Evolutionary conservation across 2,329 filamentous ascomycete genomes (phyloP).

Genomic region (Aspergillus versicolor): DNA sequence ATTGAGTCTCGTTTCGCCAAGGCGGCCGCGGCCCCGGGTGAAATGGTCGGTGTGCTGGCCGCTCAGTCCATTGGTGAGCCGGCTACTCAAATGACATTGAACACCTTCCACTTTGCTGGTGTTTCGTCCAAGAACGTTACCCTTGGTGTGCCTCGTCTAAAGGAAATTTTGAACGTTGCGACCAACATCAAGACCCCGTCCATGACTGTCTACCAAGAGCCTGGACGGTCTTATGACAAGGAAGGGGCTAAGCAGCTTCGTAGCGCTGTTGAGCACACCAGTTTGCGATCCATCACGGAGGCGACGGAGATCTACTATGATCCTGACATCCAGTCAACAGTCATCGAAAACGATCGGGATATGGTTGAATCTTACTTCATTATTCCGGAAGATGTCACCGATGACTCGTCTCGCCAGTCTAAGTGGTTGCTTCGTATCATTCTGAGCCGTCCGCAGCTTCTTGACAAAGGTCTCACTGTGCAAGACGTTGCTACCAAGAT

Average conservation of each 20-base stretch:
- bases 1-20: conserved; percentile 85
- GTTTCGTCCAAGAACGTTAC: conserved; percentile 99
- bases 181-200: conserved; percentile 98
- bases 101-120: conserved; percentile 99
- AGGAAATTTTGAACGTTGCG: conserved; percentile 98
- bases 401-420: conserved; percentile 67
- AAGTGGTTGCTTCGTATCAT: conserved; percentile 94
- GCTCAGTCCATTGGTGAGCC: conserved; percentile 98
- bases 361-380: conserved; percentile 98
- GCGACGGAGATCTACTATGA: conserved; percentile 97
- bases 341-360: conserved; percentile 82
- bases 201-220: conserved; percentile 85
- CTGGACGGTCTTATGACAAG: conserved; percentile 62
- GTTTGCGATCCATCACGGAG: conserved; percentile 83
- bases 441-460: conserved; percentile 87
- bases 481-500: conserved; percentile 87
- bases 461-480: conserved; percentile 86
- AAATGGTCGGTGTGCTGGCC: conserved; percentile 97
- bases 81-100: conserved; percentile 98
- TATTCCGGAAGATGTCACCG: conserved; percentile 78
- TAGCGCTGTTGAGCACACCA: conserved; percentile 91
- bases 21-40: conserved; percentile 83
- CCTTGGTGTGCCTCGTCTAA: conserved; percentile 95
- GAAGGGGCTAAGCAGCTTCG: conserved; percentile 82
- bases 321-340: conserved; percentile 80